Evolutionary conservation across 2,329 filamentous ascomycete species (phyloP).

Genomic region (Nannizzia gypsea): DNA sequence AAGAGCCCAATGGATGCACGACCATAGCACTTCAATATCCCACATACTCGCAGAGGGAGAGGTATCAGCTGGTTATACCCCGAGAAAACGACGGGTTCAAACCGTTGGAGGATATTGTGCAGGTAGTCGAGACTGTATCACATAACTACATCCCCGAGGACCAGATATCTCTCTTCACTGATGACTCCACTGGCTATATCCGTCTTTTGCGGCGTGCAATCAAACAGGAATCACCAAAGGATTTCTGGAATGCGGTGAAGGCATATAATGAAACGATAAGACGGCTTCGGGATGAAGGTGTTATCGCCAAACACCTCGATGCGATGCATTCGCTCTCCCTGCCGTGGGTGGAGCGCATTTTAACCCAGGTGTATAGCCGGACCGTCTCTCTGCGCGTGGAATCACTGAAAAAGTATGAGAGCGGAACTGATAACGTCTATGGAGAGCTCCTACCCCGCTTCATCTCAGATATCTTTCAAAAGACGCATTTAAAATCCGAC

Average conservation of each 20-base stretch:
- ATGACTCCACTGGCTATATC: conserved; percentile 61
- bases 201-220: conserved; percentile 66
- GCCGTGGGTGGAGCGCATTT: conserved; percentile 64
- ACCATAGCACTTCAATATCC: conserved; percentile 72
- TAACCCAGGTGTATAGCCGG: conserved; percentile 79
- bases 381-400: conserved; percentile 86
- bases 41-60: conserved; percentile 56
- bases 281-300: conserved; percentile 55
- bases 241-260: conserved; percentile 60
- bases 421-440: conserved; percentile 87
- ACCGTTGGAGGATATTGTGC: conserved; percentile 55
- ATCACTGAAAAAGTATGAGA: conserved; percentile 70
- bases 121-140: conserved; percentile 56
- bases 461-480: conserved; percentile 66
- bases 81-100: conserved; percentile 66
- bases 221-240: conserved; percentile 53
- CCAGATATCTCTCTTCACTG: conserved; percentile 54
- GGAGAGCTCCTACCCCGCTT: conserved; percentile 83
- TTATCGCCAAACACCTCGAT: conserved; percentile 60
- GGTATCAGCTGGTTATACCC: conserved; percentile 66
- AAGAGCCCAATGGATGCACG: conserved; percentile 29
- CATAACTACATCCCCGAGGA: conserved; percentile 66
- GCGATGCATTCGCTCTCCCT: conserved; percentile 57
- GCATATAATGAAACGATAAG: conserved; percentile 66
- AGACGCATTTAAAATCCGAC: conserved; percentile 64